A percentile compares a stretch with the other conserved stretches of the same genome.
phyloP scores from a whole-genome alignment of 2,329 filamentous ascomycete species.

The Exophiala phaeomuriformis region DNA sequence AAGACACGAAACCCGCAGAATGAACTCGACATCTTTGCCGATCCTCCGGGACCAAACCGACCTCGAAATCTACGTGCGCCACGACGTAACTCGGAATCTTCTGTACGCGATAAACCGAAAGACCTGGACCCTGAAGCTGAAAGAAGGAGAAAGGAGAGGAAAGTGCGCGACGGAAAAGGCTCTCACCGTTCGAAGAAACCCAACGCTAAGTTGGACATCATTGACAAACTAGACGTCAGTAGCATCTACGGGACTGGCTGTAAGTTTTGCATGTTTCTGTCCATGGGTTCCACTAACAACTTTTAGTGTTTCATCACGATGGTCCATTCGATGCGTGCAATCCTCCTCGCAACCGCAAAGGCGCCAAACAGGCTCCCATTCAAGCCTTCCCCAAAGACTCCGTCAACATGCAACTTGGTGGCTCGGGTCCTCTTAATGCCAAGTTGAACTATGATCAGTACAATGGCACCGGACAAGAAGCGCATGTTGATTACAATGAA shows the following conservation, averaged over 20 bases:
- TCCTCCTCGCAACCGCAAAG: conserved; percentile 83
- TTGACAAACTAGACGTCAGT: conserved; percentile 93
- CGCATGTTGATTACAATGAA: conserved; percentile 69
- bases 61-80: conserved; percentile 42
- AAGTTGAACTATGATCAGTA: conserved; percentile 81
- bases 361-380: conserved; percentile 80
- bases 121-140: conserved; percentile 45
- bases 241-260: conserved; percentile 89
- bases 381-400: conserved; percentile 91
- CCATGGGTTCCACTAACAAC: background rate
- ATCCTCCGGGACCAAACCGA: conserved; percentile 35
- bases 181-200: conserved; percentile 35
- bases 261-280: conserved; percentile 45
- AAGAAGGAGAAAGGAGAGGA: conserved; percentile 43
- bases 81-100: conserved; percentile 58
- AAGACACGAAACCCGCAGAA: conserved; percentile 33
- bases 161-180: conserved; percentile 38
- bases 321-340: conserved; percentile 96
- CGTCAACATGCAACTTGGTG: conserved; percentile 84
- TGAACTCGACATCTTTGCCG: conserved; percentile 44
- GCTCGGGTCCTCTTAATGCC: conserved; percentile 73
- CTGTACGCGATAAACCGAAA: conserved; percentile 48
- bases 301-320: conserved; percentile 87
- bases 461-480: conserved; percentile 77
- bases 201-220: conserved; percentile 62